phyloP scores from a whole-genome alignment of 257 asterid genomes.

The Capsicum pubescens region DNA sequence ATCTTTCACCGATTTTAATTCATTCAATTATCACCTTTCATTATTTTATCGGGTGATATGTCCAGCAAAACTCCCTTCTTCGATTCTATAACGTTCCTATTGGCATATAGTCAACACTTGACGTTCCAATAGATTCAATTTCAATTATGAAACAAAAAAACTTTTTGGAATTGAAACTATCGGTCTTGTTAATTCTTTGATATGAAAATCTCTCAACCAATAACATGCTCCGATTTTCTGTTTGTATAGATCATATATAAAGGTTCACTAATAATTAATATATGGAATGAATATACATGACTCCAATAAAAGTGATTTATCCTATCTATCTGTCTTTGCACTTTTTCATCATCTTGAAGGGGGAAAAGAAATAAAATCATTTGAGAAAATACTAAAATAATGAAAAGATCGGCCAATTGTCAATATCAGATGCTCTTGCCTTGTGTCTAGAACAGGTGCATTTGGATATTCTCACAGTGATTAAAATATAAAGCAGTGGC shows the following conservation, averaged over 20 bases:
- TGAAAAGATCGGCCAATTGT: slow-evolving; percentile 38
- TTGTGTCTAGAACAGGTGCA: slow-evolving; percentile 53
- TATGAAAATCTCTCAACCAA: not conserved
- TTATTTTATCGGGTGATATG: not conserved
- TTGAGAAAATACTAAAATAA: not conserved
- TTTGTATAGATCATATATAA: not conserved
- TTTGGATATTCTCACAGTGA: slow-evolving; percentile 46
- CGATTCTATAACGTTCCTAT: not conserved
- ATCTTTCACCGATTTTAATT: no score
- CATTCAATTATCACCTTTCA: not conserved
- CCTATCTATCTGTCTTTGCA: slow-evolving; percentile 9
- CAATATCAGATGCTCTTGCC: slow-evolving; percentile 45
- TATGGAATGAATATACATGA: not conserved
- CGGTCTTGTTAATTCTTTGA: not conserved
- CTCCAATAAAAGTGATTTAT: not conserved
- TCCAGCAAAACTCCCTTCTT: not conserved
- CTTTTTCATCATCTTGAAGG: not conserved
- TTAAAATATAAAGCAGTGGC: slow-evolving; percentile 35
- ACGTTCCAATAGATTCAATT: not conserved
- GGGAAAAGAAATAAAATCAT: not conserved
- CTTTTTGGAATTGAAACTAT: not conserved
- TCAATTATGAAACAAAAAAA: slow-evolving; percentile 8
- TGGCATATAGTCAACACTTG: not conserved
- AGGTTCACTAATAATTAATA: not conserved
- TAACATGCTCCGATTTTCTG: not conserved